Base-by-base conservation (phyloP, 1,284 basidiomycete genomes). In the Microstroma glucosiphilum region DNA sequence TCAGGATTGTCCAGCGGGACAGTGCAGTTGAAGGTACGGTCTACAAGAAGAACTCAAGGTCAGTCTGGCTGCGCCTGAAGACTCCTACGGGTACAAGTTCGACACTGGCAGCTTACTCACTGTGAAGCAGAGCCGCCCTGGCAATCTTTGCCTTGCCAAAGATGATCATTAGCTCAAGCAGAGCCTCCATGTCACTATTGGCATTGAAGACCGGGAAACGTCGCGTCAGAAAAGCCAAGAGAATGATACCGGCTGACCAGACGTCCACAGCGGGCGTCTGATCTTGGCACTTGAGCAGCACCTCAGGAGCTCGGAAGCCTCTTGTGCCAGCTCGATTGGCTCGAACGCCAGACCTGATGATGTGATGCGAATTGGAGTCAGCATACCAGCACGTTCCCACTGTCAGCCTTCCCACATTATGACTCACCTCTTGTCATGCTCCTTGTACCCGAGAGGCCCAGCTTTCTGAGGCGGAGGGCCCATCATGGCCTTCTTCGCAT, bases 121-220 rank as follows among this genome's bases (percentile, higher is more conserved):
- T 92, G 79, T 99, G 94, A 57, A 97, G 79, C 46, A 89, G 85
- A 0, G 93, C 93, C 49, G 87, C 86, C 72, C 85, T 87, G 78
- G 94, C 93, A 86, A 96, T 91, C 58, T 85, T 85, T 66, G 83
- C 84, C 64, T 85, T 86, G 2, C 94, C 96, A 70, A 97, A 87
- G 56, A 99, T 87, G 12, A 87, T 83, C 6, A 91, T 89, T 60
- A 98, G 89, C 81, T 99, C 94, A 85, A 97, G 89, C 43, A 98
- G 82, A 6, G 94, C 94, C 79, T 98, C 94, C 40, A 88, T 86
- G 78, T 99, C 94, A 78, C 97, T 92, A 73, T 86, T 90, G 26
- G 93, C 91, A 76, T 93, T 91, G 82, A 98, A 94, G 23, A 97
- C 81, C 0, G 94, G 94, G 74, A 97, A 99, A 70, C 96, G 94